A percentile compares a stretch with the other conserved stretches of the same genome.
These are phyloP conservation scores for Arabidopsis arenosa DNA, from an alignment of 345 rosid species.

Conservation along the genomic window DNA sequence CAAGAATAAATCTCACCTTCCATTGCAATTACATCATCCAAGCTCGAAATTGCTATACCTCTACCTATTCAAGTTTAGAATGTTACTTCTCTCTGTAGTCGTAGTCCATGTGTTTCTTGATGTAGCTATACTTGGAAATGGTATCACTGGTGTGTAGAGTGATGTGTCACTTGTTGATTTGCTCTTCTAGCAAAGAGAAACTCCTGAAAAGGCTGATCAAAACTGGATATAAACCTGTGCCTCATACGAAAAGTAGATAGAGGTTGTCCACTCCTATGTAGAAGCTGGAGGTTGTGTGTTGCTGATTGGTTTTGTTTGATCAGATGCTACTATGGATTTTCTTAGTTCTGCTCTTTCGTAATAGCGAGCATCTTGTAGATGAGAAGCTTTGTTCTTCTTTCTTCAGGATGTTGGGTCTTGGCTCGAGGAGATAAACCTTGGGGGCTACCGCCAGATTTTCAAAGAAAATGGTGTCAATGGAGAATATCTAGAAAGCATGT, in stretches of 20 bases:
- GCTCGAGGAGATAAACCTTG: constrained; percentile 93
- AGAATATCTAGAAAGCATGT: constrained; percentile 96
- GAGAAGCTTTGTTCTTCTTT: not conserved
- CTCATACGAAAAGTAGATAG: not conserved
- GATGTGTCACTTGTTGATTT: constrained; percentile 21
- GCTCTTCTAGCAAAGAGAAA: constrained; percentile 3
- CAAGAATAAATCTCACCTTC: not conserved
- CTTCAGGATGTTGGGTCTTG: constrained; percentile 92
- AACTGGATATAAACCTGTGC: not conserved
- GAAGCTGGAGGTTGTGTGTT: not conserved
- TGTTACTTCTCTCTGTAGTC: not conserved
- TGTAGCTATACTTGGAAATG: not conserved
- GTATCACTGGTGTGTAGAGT: not conserved
- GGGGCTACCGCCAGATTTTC: constrained; percentile 87
- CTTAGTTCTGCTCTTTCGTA: not conserved
- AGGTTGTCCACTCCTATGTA: constrained; percentile 13
- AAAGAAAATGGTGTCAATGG: constrained; percentile 94
- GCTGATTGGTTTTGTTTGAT: constrained; percentile 8
- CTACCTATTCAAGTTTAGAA: not conserved
- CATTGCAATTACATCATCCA: constrained; percentile 7
- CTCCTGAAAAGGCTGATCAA: not conserved
- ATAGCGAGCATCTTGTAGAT: not conserved
- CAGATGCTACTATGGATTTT: not conserved
- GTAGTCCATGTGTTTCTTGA: not conserved
- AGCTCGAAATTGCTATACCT: not conserved